Conservation (phyloP, 345 rosid genomes). For the Salix koriyanagi region DNA sequence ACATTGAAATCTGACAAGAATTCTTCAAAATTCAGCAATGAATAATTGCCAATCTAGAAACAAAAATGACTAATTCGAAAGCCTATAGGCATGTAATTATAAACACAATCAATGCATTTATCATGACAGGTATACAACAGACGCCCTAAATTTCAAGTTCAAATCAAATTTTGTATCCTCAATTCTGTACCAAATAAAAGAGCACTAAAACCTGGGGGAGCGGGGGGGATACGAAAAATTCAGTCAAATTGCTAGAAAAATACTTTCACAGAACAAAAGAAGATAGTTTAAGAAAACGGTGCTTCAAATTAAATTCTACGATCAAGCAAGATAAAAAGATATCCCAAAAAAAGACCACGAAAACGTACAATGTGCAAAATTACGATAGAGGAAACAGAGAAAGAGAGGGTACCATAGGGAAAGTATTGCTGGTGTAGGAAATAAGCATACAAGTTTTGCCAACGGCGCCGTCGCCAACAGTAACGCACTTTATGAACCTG, state of each 20-base stretch:
- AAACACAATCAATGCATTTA: not conserved
- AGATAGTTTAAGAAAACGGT: not conserved
- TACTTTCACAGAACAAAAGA: not conserved
- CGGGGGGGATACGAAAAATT: too few relatives aligned
- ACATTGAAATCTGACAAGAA: not conserved
- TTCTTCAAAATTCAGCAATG: not conserved
- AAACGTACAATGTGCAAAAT: not conserved
- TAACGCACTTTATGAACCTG: slow-evolving; percentile 81
- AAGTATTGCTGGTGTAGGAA: slow-evolving; percentile 93
- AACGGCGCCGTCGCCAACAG: slow-evolving; percentile 88
- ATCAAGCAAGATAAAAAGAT: not conserved
- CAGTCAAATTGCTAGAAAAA: not conserved
- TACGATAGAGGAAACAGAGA: not conserved
- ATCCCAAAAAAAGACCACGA: not conserved
- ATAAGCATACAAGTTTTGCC: slow-evolving; percentile 84
- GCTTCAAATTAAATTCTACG: not conserved
- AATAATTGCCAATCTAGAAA: not conserved
- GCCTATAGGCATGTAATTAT: not conserved
- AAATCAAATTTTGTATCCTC: not conserved
- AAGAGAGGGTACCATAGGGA: slow-evolving; percentile 53
- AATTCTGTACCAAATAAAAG: not conserved
- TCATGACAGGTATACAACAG: not conserved
- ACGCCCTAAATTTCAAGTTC: not conserved
- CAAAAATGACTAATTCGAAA: not conserved
- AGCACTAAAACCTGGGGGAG: not conserved